Conservation (phyloP, 2,329 filamentous ascomycete species). For the Hymenoscyphus fraxineus region DNA sequence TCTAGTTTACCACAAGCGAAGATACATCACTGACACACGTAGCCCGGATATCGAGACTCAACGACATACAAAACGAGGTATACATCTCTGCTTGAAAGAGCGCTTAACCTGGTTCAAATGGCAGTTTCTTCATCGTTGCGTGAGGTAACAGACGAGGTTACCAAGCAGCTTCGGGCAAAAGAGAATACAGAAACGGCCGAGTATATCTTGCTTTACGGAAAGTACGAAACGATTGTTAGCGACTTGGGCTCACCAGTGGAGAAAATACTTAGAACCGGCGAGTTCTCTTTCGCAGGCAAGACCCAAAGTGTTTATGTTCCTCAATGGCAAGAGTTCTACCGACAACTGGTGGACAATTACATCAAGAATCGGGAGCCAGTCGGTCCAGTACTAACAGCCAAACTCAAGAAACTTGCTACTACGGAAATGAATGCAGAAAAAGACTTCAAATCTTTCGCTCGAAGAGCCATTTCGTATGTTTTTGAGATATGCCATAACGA, state of each 20-base stretch:
- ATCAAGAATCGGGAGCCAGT: slow-evolving; percentile 44
- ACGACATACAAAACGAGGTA: slow-evolving; percentile 86
- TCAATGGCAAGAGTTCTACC: slow-evolving; percentile 55
- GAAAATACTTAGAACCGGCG: slow-evolving; percentile 41
- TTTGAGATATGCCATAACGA: slow-evolving; percentile 35
- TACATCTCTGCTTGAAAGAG: slow-evolving; percentile 69
- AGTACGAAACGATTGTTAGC: slow-evolving; percentile 57
- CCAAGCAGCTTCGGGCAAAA: slow-evolving; percentile 59
- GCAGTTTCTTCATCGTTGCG: slow-evolving; percentile 34
- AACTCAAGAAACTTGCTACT: slow-evolving; percentile 44
- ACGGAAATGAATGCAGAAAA: slow-evolving; percentile 26
- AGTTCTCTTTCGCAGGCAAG: slow-evolving; percentile 54
- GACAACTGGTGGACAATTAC: slow-evolving; percentile 52
- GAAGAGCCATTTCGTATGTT: slow-evolving; percentile 30
- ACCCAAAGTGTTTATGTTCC: slow-evolving; percentile 56
- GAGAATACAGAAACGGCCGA: slow-evolving; percentile 67
- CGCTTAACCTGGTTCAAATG: slow-evolving; percentile 53
- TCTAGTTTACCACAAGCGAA: not conserved
- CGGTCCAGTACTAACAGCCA: slow-evolving; percentile 54
- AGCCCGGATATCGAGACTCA: slow-evolving; percentile 82
- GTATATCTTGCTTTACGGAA: slow-evolving; percentile 67
- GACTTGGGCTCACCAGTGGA: slow-evolving; percentile 57
- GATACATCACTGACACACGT: slow-evolving; percentile 5
- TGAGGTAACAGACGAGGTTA: slow-evolving; percentile 58
- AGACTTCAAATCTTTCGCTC: slow-evolving; percentile 32